Evolutionary conservation across 2,329 filamentous ascomycete species (phyloP).

Genomic region (Xylariaceae sp.): DNA sequence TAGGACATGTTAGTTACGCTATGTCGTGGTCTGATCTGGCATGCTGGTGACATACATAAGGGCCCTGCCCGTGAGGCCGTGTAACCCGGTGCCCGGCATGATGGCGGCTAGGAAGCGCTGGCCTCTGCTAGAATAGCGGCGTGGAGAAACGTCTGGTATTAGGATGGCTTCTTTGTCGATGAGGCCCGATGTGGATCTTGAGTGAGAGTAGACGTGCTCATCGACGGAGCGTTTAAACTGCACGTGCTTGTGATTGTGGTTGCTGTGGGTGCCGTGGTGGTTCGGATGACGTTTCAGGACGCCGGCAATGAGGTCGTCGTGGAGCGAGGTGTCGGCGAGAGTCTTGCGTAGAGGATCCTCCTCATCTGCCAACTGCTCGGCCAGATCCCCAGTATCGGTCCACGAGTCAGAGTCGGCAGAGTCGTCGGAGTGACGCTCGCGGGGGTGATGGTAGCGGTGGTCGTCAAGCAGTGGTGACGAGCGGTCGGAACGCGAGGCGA

Average conservation of each 20-base stretch:
- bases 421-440: constrained; percentile 43
- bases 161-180: constrained; percentile 72
- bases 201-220: constrained; percentile 34
- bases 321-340: constrained; percentile 56
- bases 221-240: constrained; percentile 56
- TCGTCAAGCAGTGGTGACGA: constrained; percentile 44
- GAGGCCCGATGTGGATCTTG: constrained; percentile 38
- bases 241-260: constrained; percentile 50
- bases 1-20: constrained; percentile 35
- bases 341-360: constrained; percentile 74
- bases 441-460: constrained; percentile 39
- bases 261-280: constrained; percentile 19
- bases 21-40: not conserved
- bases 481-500: constrained; percentile 44
- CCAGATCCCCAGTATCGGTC: constrained; percentile 93
- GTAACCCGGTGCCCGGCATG: constrained; percentile 78
- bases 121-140: constrained; percentile 53
- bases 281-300: constrained; percentile 42
- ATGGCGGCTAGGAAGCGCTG: constrained; percentile 71
- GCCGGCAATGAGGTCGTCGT: constrained; percentile 55
- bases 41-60: constrained; percentile 60
- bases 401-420: constrained; percentile 67
- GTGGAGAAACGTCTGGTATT: constrained; percentile 64
- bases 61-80: constrained; percentile 93
- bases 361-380: constrained; percentile 79